Conservation (phyloP, 148 eudicot species). For the Drosera capensis region DNA sequence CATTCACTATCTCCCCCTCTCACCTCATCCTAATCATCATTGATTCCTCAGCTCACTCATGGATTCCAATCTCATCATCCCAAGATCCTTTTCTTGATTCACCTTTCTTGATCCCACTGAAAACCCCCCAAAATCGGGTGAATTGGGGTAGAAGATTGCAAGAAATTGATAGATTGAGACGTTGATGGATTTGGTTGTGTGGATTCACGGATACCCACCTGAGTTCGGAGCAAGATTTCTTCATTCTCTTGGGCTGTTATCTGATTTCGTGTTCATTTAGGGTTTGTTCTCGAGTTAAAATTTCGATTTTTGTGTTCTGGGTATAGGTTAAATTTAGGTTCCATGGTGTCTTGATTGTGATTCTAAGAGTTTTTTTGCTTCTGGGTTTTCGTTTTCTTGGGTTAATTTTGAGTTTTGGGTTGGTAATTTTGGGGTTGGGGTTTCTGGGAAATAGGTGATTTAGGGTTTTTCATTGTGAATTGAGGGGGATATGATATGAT, state of each 20-base stretch:
- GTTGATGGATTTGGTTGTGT: constrained; percentile 4
- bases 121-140: too few species aligned
- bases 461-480: too few species aligned
- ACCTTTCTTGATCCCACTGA: too few species aligned
- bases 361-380: not conserved
- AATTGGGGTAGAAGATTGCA: too few species aligned
- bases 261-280: not conserved
- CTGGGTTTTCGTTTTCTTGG: not conserved
- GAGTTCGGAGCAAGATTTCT: not conserved
- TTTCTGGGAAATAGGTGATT: not conserved
- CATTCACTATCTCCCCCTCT: too few species aligned
- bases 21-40: too few species aligned
- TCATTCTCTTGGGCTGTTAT: not conserved
- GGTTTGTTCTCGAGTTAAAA: not conserved
- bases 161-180: not conserved
- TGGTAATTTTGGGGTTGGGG: constrained; percentile 1
- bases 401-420: not conserved
- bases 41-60: too few species aligned
- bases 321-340: constrained; percentile 1
- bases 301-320: not conserved
- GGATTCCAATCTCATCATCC: too few species aligned
- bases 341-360: not conserved
- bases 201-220: constrained; percentile 1
- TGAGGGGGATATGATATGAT: constrained; percentile 2
- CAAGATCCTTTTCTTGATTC: too few species aligned